A percentile compares a stretch with the other conserved stretches of the same genome.
Conservation (phyloP, 129 eudicot species). For the Escallonia herrerae region DNA sequence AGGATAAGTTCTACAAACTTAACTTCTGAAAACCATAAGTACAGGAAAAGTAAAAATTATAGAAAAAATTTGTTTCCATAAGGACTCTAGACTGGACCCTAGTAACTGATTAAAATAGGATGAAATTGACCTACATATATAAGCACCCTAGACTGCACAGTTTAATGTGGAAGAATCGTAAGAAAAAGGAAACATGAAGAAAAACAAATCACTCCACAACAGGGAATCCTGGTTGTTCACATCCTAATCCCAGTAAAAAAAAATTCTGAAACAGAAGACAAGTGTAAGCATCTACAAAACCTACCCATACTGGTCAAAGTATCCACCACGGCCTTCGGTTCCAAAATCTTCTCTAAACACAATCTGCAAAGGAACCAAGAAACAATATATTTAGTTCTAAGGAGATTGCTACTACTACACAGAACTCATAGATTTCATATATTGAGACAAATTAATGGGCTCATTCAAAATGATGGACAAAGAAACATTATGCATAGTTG, state of each 20-base stretch:
- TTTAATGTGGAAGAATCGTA: neutral
- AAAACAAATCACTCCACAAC: neutral
- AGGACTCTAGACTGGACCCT: no score
- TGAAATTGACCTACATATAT: no score
- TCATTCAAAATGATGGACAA: no score
- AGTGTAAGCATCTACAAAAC: conserved; percentile 9
- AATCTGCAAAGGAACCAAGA: conserved; percentile 41
- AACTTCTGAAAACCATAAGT: neutral
- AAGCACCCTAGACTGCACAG: no score
- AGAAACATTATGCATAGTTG: no score
- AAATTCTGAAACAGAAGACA: neutral
- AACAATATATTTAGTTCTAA: neutral
- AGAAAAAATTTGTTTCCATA: no score
- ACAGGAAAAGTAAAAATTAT: neutral
- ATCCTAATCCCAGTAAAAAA: neutral
- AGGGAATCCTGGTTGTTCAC: neutral
- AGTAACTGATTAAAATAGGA: no score
- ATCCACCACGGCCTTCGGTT: conserved; percentile 99
- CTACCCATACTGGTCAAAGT: conserved; percentile 97
- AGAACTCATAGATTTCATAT: neutral
- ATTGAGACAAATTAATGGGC: neutral
- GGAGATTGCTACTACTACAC: neutral
- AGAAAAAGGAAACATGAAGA: neutral
- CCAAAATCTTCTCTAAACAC: conserved; percentile 99
- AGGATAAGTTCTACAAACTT: neutral